phyloP scores from a whole-genome alignment of 345 rosid species.

The Limnanthes douglasii region DNA sequence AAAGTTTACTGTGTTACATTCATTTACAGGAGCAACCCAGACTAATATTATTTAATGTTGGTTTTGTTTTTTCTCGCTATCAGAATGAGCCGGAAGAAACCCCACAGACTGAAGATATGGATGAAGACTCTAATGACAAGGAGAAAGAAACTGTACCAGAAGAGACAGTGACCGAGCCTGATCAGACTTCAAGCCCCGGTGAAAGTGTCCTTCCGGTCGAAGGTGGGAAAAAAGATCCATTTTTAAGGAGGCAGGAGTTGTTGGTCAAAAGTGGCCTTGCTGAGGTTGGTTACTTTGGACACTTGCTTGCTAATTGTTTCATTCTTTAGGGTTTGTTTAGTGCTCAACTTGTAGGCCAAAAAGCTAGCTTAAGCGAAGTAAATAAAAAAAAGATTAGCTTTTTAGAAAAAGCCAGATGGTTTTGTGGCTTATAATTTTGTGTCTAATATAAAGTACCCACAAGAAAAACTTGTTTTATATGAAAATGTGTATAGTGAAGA shows the following conservation, averaged over 20 bases:
- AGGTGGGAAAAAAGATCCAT: conserved; percentile 68
- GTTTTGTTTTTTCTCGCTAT: conserved; percentile 3
- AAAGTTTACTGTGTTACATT: not conserved
- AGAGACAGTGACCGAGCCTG: conserved; percentile 7
- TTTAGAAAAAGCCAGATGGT: too few relatives aligned
- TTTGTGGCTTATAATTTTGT: too few relatives aligned
- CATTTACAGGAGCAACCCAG: not conserved
- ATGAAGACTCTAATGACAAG: conserved; percentile 18
- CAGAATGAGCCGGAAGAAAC: conserved; percentile 35
- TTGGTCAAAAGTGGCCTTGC: conserved; percentile 75
- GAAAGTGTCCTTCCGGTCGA: conserved; percentile 15
- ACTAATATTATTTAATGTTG: not conserved
- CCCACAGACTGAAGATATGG: conserved; percentile 17
- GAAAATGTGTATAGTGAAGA: too few relatives aligned
- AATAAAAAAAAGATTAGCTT: too few relatives aligned
- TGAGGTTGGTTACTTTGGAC: conserved; percentile 59
- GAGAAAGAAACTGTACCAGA: conserved; percentile 16
- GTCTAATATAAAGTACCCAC: too few relatives aligned
- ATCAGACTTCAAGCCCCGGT: conserved; percentile 16
- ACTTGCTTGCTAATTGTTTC: not conserved
- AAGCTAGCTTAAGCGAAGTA: too few relatives aligned
- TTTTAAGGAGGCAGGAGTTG: conserved; percentile 65
- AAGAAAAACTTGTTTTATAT: too few relatives aligned
- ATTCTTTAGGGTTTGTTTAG: conserved; percentile 4
- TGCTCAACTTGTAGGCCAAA: too few relatives aligned